Evolutionary conservation across 225 moss, liverwort and hornwort species (phyloP), one percentile per base, ranked within the genome.

Genomic region (Anthoceros angustus): DNA sequence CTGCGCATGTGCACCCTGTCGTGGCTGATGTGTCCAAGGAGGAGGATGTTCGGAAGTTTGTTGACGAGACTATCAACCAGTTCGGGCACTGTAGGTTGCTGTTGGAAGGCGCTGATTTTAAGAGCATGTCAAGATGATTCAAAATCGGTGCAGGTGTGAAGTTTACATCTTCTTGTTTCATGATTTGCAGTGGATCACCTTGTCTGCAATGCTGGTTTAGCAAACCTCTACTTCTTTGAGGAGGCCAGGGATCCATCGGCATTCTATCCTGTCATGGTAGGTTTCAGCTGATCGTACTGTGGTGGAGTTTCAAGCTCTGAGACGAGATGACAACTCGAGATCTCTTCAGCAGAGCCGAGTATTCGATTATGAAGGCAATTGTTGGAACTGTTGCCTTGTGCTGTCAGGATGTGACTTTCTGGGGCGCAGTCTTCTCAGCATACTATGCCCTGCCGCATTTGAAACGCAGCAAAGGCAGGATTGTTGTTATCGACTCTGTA

Each of bases 181-280:
- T 55, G 66, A 14, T 14, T 39, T 66, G 72, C 73, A 83, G 77
- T 83, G 77, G 79, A 83, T 66, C 83, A 83, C 24, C n/a, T 83
- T 41, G 71, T 83, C 25, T 72, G 72, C 43, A 83, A 83, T n/a
- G 83, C 75, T 0, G 80, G 80, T 42, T 63, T 69, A 0, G 75
- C 78, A 12, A 71, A 77, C 63, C 75, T 73, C 39, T 83, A 71
- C 69, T 72, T 80, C 21, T 75, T 83, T 6, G 45, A 55, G 21
- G 77, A 83, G 20, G 71, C 69, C 5, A 23, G 25, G 42, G 77
- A 80, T 2, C 60, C 62, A 0, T 46, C 63, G 39, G 64, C 41
- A 0, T 64, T 80, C 4, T 43, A 63, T 12, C 0, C 62, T 1
- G 46, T 71, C 62, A 42, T 83, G 67, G 83, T 83, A 69, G 38